Base-by-base conservation (phyloP, 192 early-diverging fungal species). In the Entomortierella lignicola region DNA sequence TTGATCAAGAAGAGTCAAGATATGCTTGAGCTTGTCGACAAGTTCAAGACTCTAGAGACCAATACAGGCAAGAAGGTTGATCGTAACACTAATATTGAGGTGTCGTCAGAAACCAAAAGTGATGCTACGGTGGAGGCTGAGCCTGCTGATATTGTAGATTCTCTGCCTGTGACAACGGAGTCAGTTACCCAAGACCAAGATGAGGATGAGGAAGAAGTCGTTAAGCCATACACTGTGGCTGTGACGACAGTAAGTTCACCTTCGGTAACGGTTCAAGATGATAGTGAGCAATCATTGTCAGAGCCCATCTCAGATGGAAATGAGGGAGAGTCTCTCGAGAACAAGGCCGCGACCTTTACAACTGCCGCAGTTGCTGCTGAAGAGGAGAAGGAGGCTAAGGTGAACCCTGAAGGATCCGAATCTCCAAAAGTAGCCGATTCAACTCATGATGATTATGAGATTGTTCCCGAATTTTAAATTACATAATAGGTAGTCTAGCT, bases 1-100 rank as follows among this genome's bases (percentile, higher is more conserved):
- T 47, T 77, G 34, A 69, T 77, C 55, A 77, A 77, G 55, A 62
- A 67, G 60, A 50, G 51, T 29, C 73, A 77, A 48, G 53, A 41
- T 15, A 47, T 77, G 39, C 60, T 77, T 0, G 66, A 77, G 32
- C 18, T 63, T 10, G 73, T 69, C 3, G 73, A 77, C 29, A 54
- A 63, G 31, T 69, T 55, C 66, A 77, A 63, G 63, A 59, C 30
- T n/a, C 29, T n/a, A 17, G 56, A 69, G n/a, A 4, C 43, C 20
- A 77, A 61, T 20, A 59, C 60, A 1, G 66, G 73, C 30, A 77
- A 77, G 60, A 50, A 77, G 34, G 60, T 66, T n/a, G 61, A 48
- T 48, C 52, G 61, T 1, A 47, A 47, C 29, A 31, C n/a, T 34
- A 20, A 21, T 26, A 29, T 11, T 21, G 39, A 55, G 20, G 18